Base-by-base conservation (phyloP, 768 basidiomycete genomes). In the Rhodotorula taiwanensis region DNA sequence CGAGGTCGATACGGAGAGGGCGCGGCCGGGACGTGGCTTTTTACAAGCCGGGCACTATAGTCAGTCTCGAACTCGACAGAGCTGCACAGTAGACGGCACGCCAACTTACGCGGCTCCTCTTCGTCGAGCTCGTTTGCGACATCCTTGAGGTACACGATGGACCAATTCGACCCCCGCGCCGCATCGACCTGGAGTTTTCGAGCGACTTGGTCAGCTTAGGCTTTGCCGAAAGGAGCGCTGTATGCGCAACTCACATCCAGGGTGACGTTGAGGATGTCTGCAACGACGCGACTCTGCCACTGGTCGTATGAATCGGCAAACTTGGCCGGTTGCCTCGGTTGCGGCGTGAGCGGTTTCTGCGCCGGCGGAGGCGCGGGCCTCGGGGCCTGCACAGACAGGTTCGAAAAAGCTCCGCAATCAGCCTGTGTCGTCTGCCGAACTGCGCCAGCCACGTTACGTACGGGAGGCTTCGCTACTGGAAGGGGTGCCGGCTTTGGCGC, bases 141-240 rank as follows among this genome's bases (percentile, higher is more conserved):
- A 39, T 79, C 75, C 76, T 92, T 92, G 64, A 97, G 81, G 89
- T 89, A 94, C 30, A 88, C 86, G 45, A 85, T 75, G 58, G 85
- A 81, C 78, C 85, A 86, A 44, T 81, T 80, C 57, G 79, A 84
- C 67, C 76, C 75, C 70, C 85, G 81, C 0, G 86, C 85, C 4
- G 79, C 77, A 23, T 80, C 78, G 74, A 78, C 81, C 86, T 86
- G 72, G 58, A 47, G 27, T 50, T 34, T 27, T n/a, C n/a, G n/a
- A n/a, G 11, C 15, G 36, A 43, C 28, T n/a, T n/a, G 34, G 30
- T 18, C 27, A 33, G 25, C 42, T 45, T 42, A 15, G 50, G 34
- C 62, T 50, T 50, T 62, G 31, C 61, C 70, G 42, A 21, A 23
- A 25, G 21, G 23, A 27, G 39, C 25, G n/a, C n/a, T n/a, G n/a